Evolutionary conservation across 2,329 filamentous ascomycete genomes (phyloP).

Genomic region (Neocatenulostroma microsporum): DNA sequence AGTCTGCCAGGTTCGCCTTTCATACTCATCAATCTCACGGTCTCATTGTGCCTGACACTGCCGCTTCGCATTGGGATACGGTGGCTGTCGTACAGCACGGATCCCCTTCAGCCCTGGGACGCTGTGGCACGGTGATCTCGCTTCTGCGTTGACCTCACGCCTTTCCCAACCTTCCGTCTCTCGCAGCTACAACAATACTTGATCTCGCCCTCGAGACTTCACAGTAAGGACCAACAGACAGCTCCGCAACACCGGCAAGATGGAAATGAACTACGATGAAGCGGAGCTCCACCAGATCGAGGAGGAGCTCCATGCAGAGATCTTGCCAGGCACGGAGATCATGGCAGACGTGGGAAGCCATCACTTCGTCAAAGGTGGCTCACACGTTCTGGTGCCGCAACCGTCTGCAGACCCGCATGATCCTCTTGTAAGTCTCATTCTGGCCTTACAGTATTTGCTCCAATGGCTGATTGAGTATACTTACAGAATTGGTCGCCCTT

Average conservation of each 20-base stretch:
- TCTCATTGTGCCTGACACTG: too few species aligned
- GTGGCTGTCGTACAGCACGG: too few species aligned
- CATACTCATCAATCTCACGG: too few species aligned
- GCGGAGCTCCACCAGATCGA: slow-evolving; percentile 39
- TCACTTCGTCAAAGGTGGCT: slow-evolving; percentile 54
- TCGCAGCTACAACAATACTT: too few species aligned
- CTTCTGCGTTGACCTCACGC: not conserved
- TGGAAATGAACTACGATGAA: slow-evolving; percentile 45
- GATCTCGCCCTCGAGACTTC: not conserved
- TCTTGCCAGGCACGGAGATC: slow-evolving; percentile 52
- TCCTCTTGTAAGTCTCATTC: slow-evolving; percentile 22
- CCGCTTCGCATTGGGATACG: too few species aligned
- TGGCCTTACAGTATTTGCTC: slow-evolving; percentile 2
- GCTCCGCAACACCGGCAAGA: slow-evolving; percentile 25
- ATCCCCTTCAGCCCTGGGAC: too few species aligned
- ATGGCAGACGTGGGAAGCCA: slow-evolving; percentile 55
- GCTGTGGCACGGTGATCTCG: slow-evolving; percentile 2
- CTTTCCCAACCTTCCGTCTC: not conserved
- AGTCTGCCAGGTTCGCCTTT: too few species aligned
- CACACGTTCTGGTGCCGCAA: slow-evolving; percentile 45
- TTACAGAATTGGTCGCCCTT: slow-evolving; percentile 42
- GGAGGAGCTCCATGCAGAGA: slow-evolving; percentile 45
- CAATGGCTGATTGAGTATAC: too few species aligned
- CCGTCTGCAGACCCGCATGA: slow-evolving; percentile 42
- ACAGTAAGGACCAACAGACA: too few species aligned